Evolutionary conservation across 2,329 filamentous ascomycete genomes (phyloP), one percentile per base, ranked within the genome.

Genomic region (Ceratocystis colombiana): DNA sequence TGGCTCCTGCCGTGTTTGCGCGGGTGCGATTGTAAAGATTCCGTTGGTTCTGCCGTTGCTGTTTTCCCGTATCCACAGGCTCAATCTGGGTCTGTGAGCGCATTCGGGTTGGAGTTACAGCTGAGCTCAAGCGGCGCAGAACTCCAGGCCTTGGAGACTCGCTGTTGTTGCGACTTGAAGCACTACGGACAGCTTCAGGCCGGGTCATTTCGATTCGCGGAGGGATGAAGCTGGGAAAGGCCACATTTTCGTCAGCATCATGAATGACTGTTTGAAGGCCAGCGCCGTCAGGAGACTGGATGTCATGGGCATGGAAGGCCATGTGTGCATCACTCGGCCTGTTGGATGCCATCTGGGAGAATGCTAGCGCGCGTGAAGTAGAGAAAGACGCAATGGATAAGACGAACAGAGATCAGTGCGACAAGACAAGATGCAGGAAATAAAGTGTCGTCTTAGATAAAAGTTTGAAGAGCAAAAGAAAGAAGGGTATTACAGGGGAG

Each of bases 131-230:
- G 2, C 62, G 62, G 15, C 46, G 28, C 46, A 53, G 7, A n/a
- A 37, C 17, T 37, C 55, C 55, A 3, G 55, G 55, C 8, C 55
- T 28, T n/a, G 55, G 28, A 28, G 55, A 46, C 20, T 33, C 17
- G 2, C 46, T 41, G 44, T 30, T 22, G 25, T 22, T 62, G 61
- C 61, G 44, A 28, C 22, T 48, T 44, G 22, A 48, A 30, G 41
- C 8, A n/a, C 15, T 45, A 22, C 28, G 41, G 17, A 30, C 8
- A 20, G 5, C 28, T n/a, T 37, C 7, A n/a, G 55, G 15, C 7
- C 28, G 55, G 55, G 50, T 28, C 28, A 59, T 30, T 67, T 67
- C 48, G 20, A 67, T 67, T 10, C 41, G 61, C 10, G 65, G 65
- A 6, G 65, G 61, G 17, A 64, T 53, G 44, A 50, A 64, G 15